Percentiles rank a stretch among this genome's conserved stretches.
Conservation (phyloP, 495 filamentous ascomycete genomes). For the Neurospora sp. region DNA sequence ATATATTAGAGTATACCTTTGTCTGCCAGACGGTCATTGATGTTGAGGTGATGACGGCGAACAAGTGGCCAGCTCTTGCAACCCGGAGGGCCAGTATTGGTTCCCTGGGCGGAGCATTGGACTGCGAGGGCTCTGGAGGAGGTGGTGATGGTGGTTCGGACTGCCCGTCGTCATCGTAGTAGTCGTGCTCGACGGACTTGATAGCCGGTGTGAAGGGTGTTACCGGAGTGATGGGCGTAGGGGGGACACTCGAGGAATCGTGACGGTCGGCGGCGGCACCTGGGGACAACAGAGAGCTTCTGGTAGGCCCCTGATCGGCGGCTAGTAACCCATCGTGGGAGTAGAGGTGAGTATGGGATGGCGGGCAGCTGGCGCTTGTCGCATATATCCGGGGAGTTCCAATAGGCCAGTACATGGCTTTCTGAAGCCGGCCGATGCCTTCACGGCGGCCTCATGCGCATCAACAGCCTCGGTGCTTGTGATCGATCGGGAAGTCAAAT, state of each 20-base stretch:
- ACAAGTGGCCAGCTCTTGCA: slow-evolving; percentile 74
- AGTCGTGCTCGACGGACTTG: slow-evolving; percentile 41
- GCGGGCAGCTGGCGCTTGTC: slow-evolving; percentile 48
- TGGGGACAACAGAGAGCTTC: slow-evolving; percentile 15
- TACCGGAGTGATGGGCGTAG: slow-evolving; percentile 31
- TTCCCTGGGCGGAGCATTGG: slow-evolving; percentile 31
- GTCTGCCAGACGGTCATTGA: slow-evolving; percentile 91
- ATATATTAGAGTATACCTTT: slow-evolving; percentile 44
- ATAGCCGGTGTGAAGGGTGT: slow-evolving; percentile 44
- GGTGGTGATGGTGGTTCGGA: not conserved
- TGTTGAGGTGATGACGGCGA: slow-evolving; percentile 76
- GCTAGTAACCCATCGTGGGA: slow-evolving; percentile 33
- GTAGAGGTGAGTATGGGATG: slow-evolving; percentile 25
- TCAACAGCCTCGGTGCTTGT: slow-evolving; percentile 6
- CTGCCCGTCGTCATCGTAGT: slow-evolving; percentile 22
- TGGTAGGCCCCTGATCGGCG: slow-evolving; percentile 19
- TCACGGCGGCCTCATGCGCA: slow-evolving; percentile 22
- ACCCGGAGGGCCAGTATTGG: slow-evolving; percentile 65
- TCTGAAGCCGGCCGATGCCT: slow-evolving; percentile 10
- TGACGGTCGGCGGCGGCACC: slow-evolving; percentile 13
- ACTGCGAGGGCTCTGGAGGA: slow-evolving; percentile 1
- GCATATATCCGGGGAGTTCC: slow-evolving; percentile 84
- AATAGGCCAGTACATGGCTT: slow-evolving; percentile 92
- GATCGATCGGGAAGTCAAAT: slow-evolving; percentile 12
- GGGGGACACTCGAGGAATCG: slow-evolving; percentile 15